Evolutionary conservation across 106 monocot genomes (phyloP).

Genomic region (Dendrobium catenatum): DNA sequence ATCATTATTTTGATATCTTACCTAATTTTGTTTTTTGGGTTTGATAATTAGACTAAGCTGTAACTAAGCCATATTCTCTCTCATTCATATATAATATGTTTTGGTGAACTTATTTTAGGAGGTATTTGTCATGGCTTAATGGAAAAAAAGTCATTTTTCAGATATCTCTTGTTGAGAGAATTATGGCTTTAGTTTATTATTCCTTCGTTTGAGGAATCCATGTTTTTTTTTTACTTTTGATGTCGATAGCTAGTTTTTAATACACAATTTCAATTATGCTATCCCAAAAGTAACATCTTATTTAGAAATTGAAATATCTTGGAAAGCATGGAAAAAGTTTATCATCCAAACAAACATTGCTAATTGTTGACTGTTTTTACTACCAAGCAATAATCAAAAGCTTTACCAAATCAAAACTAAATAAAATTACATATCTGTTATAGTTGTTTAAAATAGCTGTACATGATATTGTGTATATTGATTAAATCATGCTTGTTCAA

Average conservation of each 20-base stretch:
- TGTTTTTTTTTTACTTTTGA: no score
- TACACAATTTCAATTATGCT: no score
- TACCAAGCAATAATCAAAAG: no score
- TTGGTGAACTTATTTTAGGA: background rate
- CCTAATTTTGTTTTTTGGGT: background rate
- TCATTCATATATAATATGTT: background rate
- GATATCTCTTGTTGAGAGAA: background rate
- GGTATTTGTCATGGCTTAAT: background rate
- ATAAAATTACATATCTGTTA: background rate
- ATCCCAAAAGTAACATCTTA: no score
- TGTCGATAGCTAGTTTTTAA: no score
- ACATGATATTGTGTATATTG: background rate
- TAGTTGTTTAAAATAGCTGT: background rate
- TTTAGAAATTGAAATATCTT: no score
- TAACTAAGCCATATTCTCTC: background rate
- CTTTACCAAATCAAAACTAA: background rate
- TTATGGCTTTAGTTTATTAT: background rate
- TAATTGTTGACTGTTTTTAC: no score
- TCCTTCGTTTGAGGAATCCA: no score
- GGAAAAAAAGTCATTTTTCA: background rate
- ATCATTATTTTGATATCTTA: background rate
- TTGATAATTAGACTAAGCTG: background rate
- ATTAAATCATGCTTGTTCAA: background rate
- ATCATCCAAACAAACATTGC: no score
- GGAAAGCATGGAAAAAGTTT: no score